Evolutionary conservation across 805 yeast genomes (phyloP).

Genomic region (Scheffersomyces amazonensis): DNA sequence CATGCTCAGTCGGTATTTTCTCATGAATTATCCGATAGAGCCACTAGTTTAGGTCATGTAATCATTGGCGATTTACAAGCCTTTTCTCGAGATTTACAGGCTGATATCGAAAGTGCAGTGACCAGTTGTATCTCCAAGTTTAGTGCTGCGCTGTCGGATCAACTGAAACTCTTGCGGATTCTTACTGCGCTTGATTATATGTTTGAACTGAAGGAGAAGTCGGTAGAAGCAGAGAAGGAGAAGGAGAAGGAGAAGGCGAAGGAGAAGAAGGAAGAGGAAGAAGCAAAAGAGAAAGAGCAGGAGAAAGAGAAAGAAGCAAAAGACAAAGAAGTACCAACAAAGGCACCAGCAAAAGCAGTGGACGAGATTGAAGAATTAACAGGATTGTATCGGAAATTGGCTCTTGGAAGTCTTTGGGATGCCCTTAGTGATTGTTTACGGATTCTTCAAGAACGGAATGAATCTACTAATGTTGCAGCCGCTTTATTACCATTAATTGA

Average conservation of each 20-base stretch:
- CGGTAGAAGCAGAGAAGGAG: too few relatives aligned
- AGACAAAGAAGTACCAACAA: conserved; percentile 17
- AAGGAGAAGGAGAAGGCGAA: too few relatives aligned
- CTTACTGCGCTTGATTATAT: conserved; percentile 86
- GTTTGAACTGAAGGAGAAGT: conserved; percentile 46
- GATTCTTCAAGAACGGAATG: conserved; percentile 56
- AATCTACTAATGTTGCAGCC: conserved; percentile 58
- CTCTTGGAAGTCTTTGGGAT: conserved; percentile 81
- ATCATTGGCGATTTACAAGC: conserved; percentile 54
- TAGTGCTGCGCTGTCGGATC: conserved; percentile 79
- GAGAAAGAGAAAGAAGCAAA: conserved; percentile 10
- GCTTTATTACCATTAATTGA: conserved; percentile 84
- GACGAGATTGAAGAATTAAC: conserved; percentile 49
- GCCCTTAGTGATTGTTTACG: conserved; percentile 72
- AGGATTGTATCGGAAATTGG: conserved; percentile 60
- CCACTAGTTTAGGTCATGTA: conserved; percentile 53
- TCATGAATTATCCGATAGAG: conserved; percentile 60
- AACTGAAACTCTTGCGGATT: conserved; percentile 81
- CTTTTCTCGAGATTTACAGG: conserved; percentile 44
- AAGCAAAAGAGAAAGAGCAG: conserved; percentile 13
- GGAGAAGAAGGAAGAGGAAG: conserved; percentile 18
- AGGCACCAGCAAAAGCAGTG: conserved; percentile 7
- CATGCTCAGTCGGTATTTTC: conserved; percentile 67
- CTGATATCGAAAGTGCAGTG: conserved; percentile 40
- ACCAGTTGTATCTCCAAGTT: conserved; percentile 60